phyloP scores from a whole-genome alignment of 2,329 filamentous ascomycete genomes.

The Ascochyta fabae region DNA sequence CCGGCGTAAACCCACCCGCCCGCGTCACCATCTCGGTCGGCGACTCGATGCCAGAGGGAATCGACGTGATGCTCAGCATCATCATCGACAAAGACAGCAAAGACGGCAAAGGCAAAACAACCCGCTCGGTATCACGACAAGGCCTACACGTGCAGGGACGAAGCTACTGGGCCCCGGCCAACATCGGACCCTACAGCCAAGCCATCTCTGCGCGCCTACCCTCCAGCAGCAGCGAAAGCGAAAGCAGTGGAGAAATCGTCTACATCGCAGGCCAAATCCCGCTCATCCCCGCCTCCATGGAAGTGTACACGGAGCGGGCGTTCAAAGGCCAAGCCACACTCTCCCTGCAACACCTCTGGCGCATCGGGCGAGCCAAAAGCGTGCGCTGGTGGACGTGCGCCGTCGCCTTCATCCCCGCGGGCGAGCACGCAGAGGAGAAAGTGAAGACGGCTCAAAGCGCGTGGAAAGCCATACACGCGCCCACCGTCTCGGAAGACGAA shows the following conservation, averaged over 20 bases:
- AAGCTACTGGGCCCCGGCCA: conserved; percentile 97
- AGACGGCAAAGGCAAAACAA: conserved; percentile 29
- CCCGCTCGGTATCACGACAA: conserved; percentile 36
- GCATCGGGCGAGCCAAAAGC: conserved; percentile 74
- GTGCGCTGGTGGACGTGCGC: conserved; percentile 77
- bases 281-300: conserved; percentile 81
- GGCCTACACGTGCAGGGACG: conserved; percentile 88
- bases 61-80: conserved; percentile 67
- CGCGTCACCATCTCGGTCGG: conserved; percentile 84
- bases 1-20: conserved; percentile 79
- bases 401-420: conserved; percentile 59
- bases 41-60: conserved; percentile 64
- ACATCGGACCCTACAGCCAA: conserved; percentile 97
- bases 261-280: conserved; percentile 92
- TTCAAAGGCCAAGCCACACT: conserved; percentile 69
- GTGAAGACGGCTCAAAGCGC: conserved; percentile 50
- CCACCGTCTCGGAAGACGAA: neutral
- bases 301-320: conserved; percentile 51
- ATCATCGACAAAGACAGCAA: conserved; percentile 43
- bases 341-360: conserved; percentile 86
- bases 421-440: conserved; percentile 12
- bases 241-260: conserved; percentile 50
- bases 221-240: neutral
- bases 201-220: conserved; percentile 66
- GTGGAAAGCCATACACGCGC: conserved; percentile 52